These are phyloP conservation scores for Cyclospora cayetanensis DNA, from an alignment of 169 alveolate species.

Conservation along the genomic window DNA sequence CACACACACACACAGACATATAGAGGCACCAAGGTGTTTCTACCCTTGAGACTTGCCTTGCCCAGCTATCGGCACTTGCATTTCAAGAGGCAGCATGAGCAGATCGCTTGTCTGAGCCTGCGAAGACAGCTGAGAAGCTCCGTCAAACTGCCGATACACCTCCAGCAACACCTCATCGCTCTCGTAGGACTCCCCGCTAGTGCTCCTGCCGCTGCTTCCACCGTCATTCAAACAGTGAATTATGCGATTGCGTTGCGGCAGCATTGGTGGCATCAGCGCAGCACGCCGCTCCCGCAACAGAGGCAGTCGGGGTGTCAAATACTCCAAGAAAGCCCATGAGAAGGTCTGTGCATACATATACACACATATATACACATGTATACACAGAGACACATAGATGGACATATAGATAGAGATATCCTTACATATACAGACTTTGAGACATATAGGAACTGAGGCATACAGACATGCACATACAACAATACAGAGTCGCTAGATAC, in stretches of 20 bases:
- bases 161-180: slow-evolving; percentile 33
- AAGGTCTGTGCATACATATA: slow-evolving; percentile 18
- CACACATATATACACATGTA: no score
- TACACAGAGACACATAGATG: no score
- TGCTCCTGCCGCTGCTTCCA: slow-evolving; percentile 49
- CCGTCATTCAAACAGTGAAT: neutral
- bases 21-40: neutral
- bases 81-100: slow-evolving; percentile 19
- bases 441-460: no score
- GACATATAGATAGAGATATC: no score
- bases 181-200: neutral
- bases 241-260: slow-evolving; percentile 28
- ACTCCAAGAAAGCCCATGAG: slow-evolving; percentile 57
- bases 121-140: neutral
- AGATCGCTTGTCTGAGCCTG: slow-evolving; percentile 19
- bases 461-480: no score
- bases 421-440: no score
- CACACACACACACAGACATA: no score
- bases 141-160: slow-evolving; percentile 56
- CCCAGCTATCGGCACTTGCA: slow-evolving; percentile 34
- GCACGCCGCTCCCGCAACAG: slow-evolving; percentile 59
- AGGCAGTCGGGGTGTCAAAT: slow-evolving; percentile 22
- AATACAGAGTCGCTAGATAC: no score
- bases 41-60: slow-evolving; percentile 4
- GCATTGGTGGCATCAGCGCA: slow-evolving; percentile 68